phyloP scores from a whole-genome alignment of 306 rosid genomes.

The Morella rubra region DNA sequence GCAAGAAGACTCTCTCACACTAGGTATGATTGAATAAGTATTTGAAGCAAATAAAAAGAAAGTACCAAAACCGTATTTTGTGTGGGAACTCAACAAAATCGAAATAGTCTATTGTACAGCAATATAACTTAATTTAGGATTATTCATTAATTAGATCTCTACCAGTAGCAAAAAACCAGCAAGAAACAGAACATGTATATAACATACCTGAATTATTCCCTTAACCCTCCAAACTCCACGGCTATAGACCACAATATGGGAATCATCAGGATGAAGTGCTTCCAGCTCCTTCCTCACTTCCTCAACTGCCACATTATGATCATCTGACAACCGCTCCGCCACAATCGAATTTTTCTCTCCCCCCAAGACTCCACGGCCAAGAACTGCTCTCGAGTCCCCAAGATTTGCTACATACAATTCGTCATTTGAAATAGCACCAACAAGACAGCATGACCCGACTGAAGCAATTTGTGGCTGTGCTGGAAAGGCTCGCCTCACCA shows the following conservation, averaged over 20 bases:
- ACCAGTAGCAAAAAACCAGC: background rate
- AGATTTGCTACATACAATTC: slow-evolving; percentile 82
- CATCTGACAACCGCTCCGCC: slow-evolving; percentile 81
- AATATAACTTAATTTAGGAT: background rate
- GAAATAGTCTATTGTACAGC: background rate
- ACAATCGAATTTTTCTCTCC: slow-evolving; percentile 41
- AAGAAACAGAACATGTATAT: background rate
- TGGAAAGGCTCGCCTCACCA: slow-evolving; percentile 66
- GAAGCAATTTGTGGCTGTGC: slow-evolving; percentile 77
- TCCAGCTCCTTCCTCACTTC: slow-evolving; percentile 89
- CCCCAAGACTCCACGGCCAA: slow-evolving; percentile 52
- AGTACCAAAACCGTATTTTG: background rate
- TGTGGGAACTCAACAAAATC: background rate
- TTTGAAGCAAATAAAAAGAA: background rate
- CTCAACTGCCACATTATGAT: slow-evolving; percentile 88
- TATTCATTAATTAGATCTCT: background rate
- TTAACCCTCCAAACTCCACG: slow-evolving; percentile 97
- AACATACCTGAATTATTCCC: slow-evolving; percentile 92
- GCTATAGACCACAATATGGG: slow-evolving; percentile 64
- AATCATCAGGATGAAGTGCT: slow-evolving; percentile 93
- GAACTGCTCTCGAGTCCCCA: slow-evolving; percentile 94
- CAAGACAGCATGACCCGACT: slow-evolving; percentile 89
- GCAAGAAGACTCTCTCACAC: background rate
- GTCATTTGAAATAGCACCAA: slow-evolving; percentile 79
- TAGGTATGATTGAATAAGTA: background rate